Evolutionary conservation across 192 early-diverging fungal genomes (phyloP).

Genomic region (Coemansia sp.): DNA sequence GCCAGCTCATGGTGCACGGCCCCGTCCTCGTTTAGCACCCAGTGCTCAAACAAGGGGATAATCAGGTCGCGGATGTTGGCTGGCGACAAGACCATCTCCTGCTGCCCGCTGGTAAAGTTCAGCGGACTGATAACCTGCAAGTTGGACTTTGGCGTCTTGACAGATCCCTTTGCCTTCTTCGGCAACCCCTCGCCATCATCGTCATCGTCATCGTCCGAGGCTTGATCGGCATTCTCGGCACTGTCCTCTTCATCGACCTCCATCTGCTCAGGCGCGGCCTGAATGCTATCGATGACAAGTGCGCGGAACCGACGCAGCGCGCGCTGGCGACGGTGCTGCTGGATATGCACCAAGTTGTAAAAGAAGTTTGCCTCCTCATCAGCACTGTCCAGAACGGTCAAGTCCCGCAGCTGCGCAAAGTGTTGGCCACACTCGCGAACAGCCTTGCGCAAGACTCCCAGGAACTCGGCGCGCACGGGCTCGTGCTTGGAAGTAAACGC

Average conservation of each 20-base stretch:
- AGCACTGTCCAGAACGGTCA: constrained; percentile 35
- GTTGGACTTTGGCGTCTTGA: background rate
- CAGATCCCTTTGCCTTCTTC: background rate
- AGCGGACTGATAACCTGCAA: constrained; percentile 16
- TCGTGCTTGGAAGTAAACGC: constrained; percentile 40
- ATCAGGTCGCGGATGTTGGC: constrained; percentile 58
- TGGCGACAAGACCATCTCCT: constrained; percentile 25
- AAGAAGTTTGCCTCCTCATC: constrained; percentile 87
- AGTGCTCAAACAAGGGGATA: constrained; percentile 85
- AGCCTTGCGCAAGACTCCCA: constrained; percentile 31
- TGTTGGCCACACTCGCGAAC: constrained; percentile 36
- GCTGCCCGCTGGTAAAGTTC: constrained; percentile 24
- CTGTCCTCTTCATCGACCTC: constrained; percentile 28
- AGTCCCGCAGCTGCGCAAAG: constrained; percentile 48
- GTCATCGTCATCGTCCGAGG: background rate
- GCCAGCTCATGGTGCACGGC: constrained; percentile 74
- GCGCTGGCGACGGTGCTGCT: constrained; percentile 89
- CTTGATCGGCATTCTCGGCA: background rate
- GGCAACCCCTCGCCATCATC: constrained; percentile 4
- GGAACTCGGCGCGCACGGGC: constrained; percentile 37
- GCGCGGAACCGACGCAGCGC: constrained; percentile 77
- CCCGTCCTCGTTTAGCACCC: constrained; percentile 79
- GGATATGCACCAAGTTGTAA: constrained; percentile 94
- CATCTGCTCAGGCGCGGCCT: constrained; percentile 19
- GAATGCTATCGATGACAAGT: constrained; percentile 9